phyloP scores from a whole-genome alignment of 768 basidiomycete genomes.

The Clitopilus passeckerianus region DNA sequence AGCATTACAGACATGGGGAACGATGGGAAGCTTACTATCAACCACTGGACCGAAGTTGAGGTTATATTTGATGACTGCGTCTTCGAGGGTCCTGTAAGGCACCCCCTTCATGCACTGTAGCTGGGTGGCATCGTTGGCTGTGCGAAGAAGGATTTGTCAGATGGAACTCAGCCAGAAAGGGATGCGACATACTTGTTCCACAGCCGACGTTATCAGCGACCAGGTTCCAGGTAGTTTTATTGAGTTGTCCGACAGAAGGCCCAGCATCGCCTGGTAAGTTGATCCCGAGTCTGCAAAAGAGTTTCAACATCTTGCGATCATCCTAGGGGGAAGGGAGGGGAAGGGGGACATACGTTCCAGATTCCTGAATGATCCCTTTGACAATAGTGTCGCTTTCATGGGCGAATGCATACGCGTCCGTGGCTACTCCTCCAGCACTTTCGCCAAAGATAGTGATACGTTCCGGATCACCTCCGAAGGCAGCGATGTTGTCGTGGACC shows the following conservation, averaged over 20 bases:
- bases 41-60: conserved; percentile 20
- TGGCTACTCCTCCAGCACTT: conserved; percentile 29
- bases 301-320: neutral
- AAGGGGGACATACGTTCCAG: conserved; percentile 23
- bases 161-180: neutral
- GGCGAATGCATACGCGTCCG: conserved; percentile 28
- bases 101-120: conserved; percentile 30
- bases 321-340: too few relatives aligned
- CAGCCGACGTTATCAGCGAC: conserved; percentile 27
- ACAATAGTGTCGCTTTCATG: conserved; percentile 28
- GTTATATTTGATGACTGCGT: conserved; percentile 24
- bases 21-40: conserved; percentile 21
- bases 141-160: neutral
- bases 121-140: conserved; percentile 22
- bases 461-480: conserved; percentile 35
- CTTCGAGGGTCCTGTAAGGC: conserved; percentile 22
- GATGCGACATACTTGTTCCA: conserved; percentile 21
- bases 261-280: neutral
- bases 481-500: conserved; percentile 43
- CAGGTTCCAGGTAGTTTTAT: conserved; percentile 22
- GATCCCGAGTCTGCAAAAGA: conserved; percentile 2
- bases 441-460: conserved; percentile 32
- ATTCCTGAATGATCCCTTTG: conserved; percentile 29
- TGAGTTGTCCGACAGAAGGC: conserved; percentile 6
- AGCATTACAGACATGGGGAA: too few relatives aligned